A percentile compares a stretch with the other conserved stretches of the same genome.
phyloP scores from a whole-genome alignment of 2,329 filamentous ascomycete species.

The Biscogniauxia marginata region DNA sequence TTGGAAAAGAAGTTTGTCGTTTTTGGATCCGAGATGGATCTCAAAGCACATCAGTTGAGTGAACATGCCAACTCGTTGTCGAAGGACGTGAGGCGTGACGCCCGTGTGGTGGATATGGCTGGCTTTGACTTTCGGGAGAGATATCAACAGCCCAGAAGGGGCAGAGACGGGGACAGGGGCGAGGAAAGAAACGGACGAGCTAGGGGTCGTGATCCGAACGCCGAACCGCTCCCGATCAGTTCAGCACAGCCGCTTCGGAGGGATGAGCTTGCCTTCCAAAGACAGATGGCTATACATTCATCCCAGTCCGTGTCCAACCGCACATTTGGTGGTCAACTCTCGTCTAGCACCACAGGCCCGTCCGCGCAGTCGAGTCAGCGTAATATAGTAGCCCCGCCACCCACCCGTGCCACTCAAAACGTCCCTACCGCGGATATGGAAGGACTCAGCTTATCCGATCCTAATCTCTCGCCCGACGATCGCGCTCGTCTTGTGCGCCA shows the following conservation, averaged over 20 bases:
- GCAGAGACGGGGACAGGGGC: conserved; percentile 43
- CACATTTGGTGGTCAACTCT: conserved; percentile 82
- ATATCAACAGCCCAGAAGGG: conserved; percentile 62
- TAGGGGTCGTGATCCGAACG: conserved; percentile 78
- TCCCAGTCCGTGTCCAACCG: conserved; percentile 77
- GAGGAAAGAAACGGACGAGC: conserved; percentile 36
- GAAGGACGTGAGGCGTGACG: conserved; percentile 81
- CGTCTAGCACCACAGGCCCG: conserved; percentile 49
- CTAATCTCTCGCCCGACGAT: conserved; percentile 68
- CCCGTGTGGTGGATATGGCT: conserved; percentile 81
- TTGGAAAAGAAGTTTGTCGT: conserved; percentile 97
- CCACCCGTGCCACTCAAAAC: conserved; percentile 22
- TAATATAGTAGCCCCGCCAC: not conserved
- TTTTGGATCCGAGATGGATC: conserved; percentile 89
- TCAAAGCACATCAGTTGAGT: conserved; percentile 89
- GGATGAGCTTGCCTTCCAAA: conserved; percentile 87
- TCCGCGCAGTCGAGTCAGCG: conserved; percentile 26
- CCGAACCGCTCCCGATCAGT: conserved; percentile 72
- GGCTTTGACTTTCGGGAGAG: conserved; percentile 76
- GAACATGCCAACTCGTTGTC: conserved; percentile 77
- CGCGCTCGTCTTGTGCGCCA: conserved; percentile 80
- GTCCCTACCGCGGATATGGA: conserved; percentile 40
- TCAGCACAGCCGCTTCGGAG: conserved; percentile 78
- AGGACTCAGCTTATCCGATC: conserved; percentile 50
- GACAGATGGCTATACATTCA: conserved; percentile 87